Evolutionary conservation across 148 eudicot genomes (phyloP), one percentile per base, ranked within the genome.

Genomic region (Salicornia ramosissima): DNA sequence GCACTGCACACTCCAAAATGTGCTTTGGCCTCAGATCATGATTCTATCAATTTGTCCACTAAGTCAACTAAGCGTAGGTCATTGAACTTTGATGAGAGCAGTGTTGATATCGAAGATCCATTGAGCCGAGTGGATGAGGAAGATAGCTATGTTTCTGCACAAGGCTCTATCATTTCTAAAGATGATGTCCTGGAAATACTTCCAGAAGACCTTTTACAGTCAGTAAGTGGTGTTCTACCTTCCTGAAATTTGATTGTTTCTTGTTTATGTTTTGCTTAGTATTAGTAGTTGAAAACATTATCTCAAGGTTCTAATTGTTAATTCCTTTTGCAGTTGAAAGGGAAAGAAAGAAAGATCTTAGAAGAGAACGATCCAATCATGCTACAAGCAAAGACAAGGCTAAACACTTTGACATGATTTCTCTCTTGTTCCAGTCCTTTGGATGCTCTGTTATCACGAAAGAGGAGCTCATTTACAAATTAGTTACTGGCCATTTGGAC

Each of bases 391-490:
- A 87, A 71, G 78, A 77, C 79, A 82, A 68, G 97, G 31, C 96
- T 5, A 88, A 86, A 80, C 83, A 88, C 68, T 89, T 87, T 62
- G 93, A 94, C 77, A 86, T 81, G 81, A 63, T 86, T 64, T 76
- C 50, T 69, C 86, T 80, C 76, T 70, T 86, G 45, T 88, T 94
- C 74, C 97, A 88, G 75, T 87, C 97, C 21, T 78, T 84, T 46
- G 80, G 80, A 16, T 86, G 96, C 24, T 78, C 87, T 6, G 84
- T 85, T 28, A 68, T 94, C 59, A 83, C 97, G 1, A 94, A 91
- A 77, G 88, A 88, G 51, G 96, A 94, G 80, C 85, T 94, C 64
- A 57, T 90, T 75, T 79, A 90, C 77, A 85, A 69, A 76, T 69
- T 89, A 53, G 49, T 88, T 36, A 55, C 86, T 15, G 80, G 77